Conservation (phyloP, 495 filamentous ascomycete species). For the Aspergillus leporis region DNA sequence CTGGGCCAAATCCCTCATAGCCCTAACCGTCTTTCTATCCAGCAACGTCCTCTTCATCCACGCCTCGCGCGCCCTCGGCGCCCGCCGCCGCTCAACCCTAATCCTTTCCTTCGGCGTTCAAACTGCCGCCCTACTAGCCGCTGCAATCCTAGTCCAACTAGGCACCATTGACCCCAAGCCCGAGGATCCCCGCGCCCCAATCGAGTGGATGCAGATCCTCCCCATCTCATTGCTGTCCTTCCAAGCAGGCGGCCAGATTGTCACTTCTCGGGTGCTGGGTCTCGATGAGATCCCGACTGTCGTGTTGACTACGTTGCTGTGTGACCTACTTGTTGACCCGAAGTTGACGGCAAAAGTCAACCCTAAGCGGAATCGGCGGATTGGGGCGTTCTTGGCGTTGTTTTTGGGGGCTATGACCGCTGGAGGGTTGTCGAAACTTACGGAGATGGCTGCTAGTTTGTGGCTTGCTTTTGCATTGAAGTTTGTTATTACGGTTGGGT, state of each 20-base stretch:
- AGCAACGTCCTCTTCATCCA: constrained; percentile 41
- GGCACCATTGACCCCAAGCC: constrained; percentile 37
- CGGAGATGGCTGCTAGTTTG: constrained; percentile 32
- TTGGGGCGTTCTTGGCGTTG: constrained; percentile 34
- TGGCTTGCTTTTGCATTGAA: constrained; percentile 44
- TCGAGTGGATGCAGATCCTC: constrained; percentile 38
- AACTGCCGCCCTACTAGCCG: constrained; percentile 49
- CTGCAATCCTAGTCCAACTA: constrained; percentile 53
- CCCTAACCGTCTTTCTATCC: constrained; percentile 31
- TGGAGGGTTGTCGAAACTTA: constrained; percentile 34
- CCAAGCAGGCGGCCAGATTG: constrained; percentile 69
- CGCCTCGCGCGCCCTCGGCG: constrained; percentile 27
- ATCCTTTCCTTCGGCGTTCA: constrained; percentile 58
- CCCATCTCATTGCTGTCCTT: constrained; percentile 64
- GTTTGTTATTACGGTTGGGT: constrained; percentile 29
- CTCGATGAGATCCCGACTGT: constrained; percentile 70
- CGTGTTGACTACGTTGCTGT: constrained; percentile 66
- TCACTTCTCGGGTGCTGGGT: constrained; percentile 57
- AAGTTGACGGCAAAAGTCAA: constrained; percentile 32
- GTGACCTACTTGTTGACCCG: constrained; percentile 52
- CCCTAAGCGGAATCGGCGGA: constrained; percentile 33
- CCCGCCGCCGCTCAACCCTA: constrained; percentile 50
- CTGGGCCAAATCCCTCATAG: constrained; percentile 46
- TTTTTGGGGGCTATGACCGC: constrained; percentile 43
- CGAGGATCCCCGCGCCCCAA: constrained; percentile 35